Evolutionary conservation across 164 flowering plant genomes (phyloP), one percentile per base, ranked within the genome.

Genomic region (Liquidambar formosana): DNA sequence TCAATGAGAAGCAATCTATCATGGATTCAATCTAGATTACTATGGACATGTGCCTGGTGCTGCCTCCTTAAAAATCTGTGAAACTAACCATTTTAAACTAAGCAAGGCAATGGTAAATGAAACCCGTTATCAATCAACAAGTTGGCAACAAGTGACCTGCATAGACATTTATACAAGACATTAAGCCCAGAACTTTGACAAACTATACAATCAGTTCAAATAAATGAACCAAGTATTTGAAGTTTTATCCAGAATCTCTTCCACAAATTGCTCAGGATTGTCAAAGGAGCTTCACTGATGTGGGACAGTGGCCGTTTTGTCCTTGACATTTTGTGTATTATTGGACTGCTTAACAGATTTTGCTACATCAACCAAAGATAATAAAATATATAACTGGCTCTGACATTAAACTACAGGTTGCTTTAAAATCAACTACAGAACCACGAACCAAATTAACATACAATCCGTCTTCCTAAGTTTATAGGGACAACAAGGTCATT

Each of bases 181-280:
- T n/a, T n/a, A n/a, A n/a, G n/a, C n/a, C n/a, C n/a, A n/a, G n/a
- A n/a, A n/a, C n/a, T n/a, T n/a, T n/a, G n/a, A n/a, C n/a, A n/a
- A n/a, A n/a, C n/a, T n/a, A n/a, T n/a, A n/a, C n/a, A n/a, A n/a
- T n/a, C n/a, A n/a, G n/a, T n/a, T n/a, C n/a, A n/a, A n/a, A n/a
- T n/a, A n/a, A n/a, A n/a, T n/a, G n/a, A n/a, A n/a, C n/a, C n/a
- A n/a, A n/a, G n/a, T n/a, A n/a, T n/a, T n/a, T n/a, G 92, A 83
- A 26, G 86, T 81, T 78, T 79, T 89, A 21, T 85, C 77, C 25
- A 95, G 71, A 65, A 95, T 81, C 73, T 91, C 93, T 65, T 92
- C 88, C 52, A 89, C 88, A 69, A 88, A 85, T 60, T 77, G 78
- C 59, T 73, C 80, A 28, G 85, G 74, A 83, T 88, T 80, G 27